Base-by-base conservation (phyloP, 2,329 filamentous ascomycete genomes). In the Botrytis squamosa region DNA sequence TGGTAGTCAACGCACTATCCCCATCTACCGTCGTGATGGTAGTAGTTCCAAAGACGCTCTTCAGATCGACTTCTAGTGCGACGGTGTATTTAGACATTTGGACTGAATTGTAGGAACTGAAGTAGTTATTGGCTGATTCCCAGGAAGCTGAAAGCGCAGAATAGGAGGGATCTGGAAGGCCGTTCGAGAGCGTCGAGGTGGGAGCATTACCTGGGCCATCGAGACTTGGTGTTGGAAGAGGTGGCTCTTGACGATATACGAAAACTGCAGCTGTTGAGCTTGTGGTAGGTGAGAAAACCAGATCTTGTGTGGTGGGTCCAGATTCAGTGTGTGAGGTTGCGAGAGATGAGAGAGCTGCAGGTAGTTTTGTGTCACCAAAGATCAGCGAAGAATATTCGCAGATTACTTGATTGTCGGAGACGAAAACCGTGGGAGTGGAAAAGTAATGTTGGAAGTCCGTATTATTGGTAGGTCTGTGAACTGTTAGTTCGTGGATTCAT, bases 361-460 rank as follows among this genome's bases (percentile, higher is more conserved):
- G 49, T 57, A 38, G 18, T 57, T 20, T 25, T 12, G 4, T 25
- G 9, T 57, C 49, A 33, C 66, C 49, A 3, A 69, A 18, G 12
- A 69, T 57, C 10, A 69, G 3, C 14, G n/a, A 69, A 7, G n/a
- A 57, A 57, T 57, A 69, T 38, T 69, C 40, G n/a, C 66, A 69
- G 20, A 25, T 44, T 4, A 57, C 38, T 69, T 69, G 36, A 9
- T 52, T 57, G n/a, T 29, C n/a, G 18, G 66, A 69, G 16, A 42
- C 9, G 8, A 18, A 69, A 4, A 44, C 18, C 1, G n/a, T 16
- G 3, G 49, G 49, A 8, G n/a, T 10, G 7, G 38, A 38, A 20
- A 69, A n/a, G 9, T 69, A 69, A 7, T 57, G 40, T 5, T 57
- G 10, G n/a, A 69, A 69, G 3, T 57, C n/a, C 18, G 38, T 69